A percentile compares a stretch with the other conserved stretches of the same genome.
Evolutionary conservation across 306 rosid species (phyloP).

Genomic region (Pueraria montana): DNA sequence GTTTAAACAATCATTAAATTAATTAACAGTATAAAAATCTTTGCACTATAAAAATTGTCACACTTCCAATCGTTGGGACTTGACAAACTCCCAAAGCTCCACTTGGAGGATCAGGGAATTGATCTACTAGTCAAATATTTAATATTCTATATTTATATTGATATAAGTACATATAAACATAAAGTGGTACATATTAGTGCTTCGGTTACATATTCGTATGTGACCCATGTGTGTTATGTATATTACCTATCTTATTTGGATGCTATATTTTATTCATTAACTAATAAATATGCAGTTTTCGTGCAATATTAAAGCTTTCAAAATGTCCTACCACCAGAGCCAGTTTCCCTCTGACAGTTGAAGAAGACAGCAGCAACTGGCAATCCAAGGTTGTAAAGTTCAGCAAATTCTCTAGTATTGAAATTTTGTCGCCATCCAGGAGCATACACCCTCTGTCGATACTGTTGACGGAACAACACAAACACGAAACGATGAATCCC

Average conservation of each 20-base stretch:
- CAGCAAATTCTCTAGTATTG: constrained; percentile 81
- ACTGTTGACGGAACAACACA: constrained; percentile 71
- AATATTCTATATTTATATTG: background rate
- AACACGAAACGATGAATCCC: constrained; percentile 83
- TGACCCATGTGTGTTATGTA: background rate
- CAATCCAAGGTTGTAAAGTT: constrained; percentile 79
- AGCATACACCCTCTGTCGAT: constrained; percentile 82
- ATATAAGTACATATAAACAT: background rate
- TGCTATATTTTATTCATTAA: background rate
- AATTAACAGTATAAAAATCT: no score
- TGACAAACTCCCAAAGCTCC: no score
- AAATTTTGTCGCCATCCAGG: constrained; percentile 92
- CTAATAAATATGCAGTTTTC: background rate
- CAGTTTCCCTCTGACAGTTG: constrained; percentile 82
- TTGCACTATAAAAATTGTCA: no score
- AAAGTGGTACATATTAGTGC: background rate
- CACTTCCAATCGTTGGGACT: no score
- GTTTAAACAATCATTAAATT: no score
- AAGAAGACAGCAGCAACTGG: constrained; percentile 80
- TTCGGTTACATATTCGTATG: background rate
- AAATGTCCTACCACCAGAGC: constrained; percentile 75
- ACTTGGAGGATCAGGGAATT: no score
- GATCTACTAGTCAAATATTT: background rate
- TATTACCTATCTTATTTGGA: background rate
- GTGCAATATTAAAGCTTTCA: background rate